Percentiles rank a stretch among this genome's conserved stretches.
phyloP scores from a whole-genome alignment of 805 yeast genomes.

The Nakazawaea ambrosiae region DNA sequence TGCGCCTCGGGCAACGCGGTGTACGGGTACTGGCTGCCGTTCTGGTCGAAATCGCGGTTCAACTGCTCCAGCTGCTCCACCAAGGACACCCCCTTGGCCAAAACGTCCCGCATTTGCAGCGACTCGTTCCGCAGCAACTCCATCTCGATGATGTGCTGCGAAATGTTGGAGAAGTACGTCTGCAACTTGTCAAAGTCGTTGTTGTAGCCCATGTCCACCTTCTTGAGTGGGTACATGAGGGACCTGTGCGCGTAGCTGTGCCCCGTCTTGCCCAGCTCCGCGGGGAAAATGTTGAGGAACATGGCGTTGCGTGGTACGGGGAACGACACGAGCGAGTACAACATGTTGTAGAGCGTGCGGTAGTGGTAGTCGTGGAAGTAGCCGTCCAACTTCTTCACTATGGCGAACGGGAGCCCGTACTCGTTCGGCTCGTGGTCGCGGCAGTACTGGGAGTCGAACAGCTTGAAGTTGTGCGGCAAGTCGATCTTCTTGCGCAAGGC shows the following conservation, averaged over 20 bases:
- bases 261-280: neutral
- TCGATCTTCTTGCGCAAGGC: neutral
- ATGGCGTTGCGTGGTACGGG: slow-evolving; percentile 6
- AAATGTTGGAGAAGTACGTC: slow-evolving; percentile 3
- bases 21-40: neutral
- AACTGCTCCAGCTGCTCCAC: neutral
- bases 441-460: neutral
- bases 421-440: slow-evolving; percentile 2
- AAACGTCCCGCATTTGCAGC: neutral
- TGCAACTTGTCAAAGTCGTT: slow-evolving; percentile 2
- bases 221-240: neutral
- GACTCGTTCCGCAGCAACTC: neutral
- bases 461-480: neutral
- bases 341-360: slow-evolving; percentile 3
- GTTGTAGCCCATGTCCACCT: neutral
- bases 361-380: slow-evolving; percentile 3
- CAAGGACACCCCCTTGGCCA: neutral
- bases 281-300: slow-evolving; percentile 1
- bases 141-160: slow-evolving; percentile 1
- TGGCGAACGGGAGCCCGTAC: slow-evolving; percentile 2
- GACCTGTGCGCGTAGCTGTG: neutral
- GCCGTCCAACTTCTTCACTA: neutral
- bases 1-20: neutral
- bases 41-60: too few relatives aligned
- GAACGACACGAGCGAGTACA: slow-evolving; percentile 1